These are phyloP conservation scores for Phytophthora lateralis DNA, from an alignment of 352 stramenopile genomes.

Conservation along the genomic window DNA sequence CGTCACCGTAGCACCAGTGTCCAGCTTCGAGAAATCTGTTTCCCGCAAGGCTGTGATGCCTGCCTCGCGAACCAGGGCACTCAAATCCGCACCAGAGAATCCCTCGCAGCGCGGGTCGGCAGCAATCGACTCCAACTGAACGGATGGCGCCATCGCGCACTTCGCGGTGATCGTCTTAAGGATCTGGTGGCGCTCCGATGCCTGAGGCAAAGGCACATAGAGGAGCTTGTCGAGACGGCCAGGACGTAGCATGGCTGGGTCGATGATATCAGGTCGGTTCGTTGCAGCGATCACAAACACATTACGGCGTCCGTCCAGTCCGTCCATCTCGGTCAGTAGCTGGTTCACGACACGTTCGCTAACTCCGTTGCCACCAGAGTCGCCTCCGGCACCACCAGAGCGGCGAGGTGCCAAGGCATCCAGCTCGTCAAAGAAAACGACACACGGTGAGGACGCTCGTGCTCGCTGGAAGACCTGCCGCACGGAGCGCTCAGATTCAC, in stretches of 20 bases:
- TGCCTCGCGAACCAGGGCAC: slow-evolving; percentile 96
- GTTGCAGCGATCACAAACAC: slow-evolving; percentile 97
- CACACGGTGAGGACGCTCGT: slow-evolving; percentile 96
- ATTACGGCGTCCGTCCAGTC: slow-evolving; percentile 94
- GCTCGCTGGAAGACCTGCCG: slow-evolving; percentile 98
- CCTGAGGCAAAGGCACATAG: slow-evolving; percentile 96
- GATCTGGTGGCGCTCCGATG: slow-evolving; percentile 86
- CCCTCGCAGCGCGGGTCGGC: slow-evolving; percentile 88
- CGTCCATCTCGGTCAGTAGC: slow-evolving; percentile 99
- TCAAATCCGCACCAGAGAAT: slow-evolving; percentile 98
- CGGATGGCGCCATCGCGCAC: slow-evolving; percentile 52
- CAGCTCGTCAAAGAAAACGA: slow-evolving; percentile 99
- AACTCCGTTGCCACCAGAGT: slow-evolving; percentile 86
- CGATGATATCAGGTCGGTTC: slow-evolving; percentile 98
- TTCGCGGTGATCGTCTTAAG: slow-evolving; percentile 90
- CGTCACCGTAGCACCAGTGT: slow-evolving; percentile 36
- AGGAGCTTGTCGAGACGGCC: slow-evolving; percentile 98
- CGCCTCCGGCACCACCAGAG: slow-evolving; percentile 62
- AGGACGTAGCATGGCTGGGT: slow-evolving; percentile 98
- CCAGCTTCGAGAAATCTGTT: slow-evolving; percentile 47
- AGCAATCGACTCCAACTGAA: slow-evolving; percentile 94
- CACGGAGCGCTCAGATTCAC: slow-evolving; percentile 96
- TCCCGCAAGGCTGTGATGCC: slow-evolving; percentile 93
- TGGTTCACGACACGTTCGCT: slow-evolving; percentile 97
- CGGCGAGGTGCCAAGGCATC: slow-evolving; percentile 96